Base-by-base conservation (phyloP, 1,284 basidiomycete genomes). In the Ganoderma sinense region DNA sequence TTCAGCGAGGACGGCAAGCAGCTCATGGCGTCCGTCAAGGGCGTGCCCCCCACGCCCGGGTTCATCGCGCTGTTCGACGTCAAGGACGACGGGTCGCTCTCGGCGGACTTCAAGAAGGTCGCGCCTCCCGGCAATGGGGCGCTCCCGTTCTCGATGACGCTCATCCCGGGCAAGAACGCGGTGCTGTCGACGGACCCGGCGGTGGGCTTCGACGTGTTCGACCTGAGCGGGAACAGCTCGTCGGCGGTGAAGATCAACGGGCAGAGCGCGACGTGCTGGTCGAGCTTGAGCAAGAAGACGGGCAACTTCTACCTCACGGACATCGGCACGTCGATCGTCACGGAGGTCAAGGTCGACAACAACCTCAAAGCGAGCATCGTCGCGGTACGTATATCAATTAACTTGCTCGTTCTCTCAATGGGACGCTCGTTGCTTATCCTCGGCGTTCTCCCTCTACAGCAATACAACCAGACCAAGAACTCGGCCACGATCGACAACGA, bases 301-400 rank as follows among this genome's bases (percentile, higher is more conserved):
- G 84, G 84, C 13, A 86, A 84, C 78, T 86, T 85, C 79, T 88
- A 85, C 77, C 75, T 88, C 31, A 84, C 81, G 18, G 86, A 88
- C 72, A 80, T 85, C 67, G 81, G 77, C 26, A 85, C 84, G 7
- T 75, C 82, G 4, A 77, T 77, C 18, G 80, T 88, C 64, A 86
- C 84, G 0, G 87, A 88, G 78, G 81, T 87, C 43, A 80, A 81
- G 43, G 80, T 88, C 58, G 82, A 84, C 76, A 75, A 80, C 65
- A 82, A 84, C 69, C 82, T 88, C 45, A 80, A 81, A 66, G 81
- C 79, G 3, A 80, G 78, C 29, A 82, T 88, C 61, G 84, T 88
- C 41, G 84, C 83, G 80, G 84, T 82, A 62, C 55, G 69, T 45
- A 31, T 36, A 4, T 36, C 10, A 10, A 7, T 36, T 36, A n/a